A percentile compares a stretch with the other conserved stretches of the same genome.
Conservation (phyloP, 2,329 filamentous ascomycete species). For the Fusarium austroafricanum region DNA sequence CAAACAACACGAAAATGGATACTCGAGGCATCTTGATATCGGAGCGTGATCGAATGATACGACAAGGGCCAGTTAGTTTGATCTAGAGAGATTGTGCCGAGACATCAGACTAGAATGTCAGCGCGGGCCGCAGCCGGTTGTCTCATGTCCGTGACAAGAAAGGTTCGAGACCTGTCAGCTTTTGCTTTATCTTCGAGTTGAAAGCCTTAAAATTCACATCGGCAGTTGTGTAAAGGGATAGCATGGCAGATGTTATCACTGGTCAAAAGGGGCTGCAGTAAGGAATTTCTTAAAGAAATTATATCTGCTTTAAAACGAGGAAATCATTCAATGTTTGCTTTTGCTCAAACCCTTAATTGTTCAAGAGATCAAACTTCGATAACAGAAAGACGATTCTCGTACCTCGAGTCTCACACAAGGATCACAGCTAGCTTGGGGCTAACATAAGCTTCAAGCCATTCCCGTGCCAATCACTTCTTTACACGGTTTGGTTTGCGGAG, state of each 20-base stretch:
- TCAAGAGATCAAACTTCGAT: neutral
- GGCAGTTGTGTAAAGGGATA: neutral
- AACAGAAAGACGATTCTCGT: neutral
- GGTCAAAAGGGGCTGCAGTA: neutral
- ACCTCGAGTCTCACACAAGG: neutral
- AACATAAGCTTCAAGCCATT: slow-evolving; percentile 4
- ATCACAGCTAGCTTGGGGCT: neutral
- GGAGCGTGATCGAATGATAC: neutral
- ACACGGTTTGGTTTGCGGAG: neutral
- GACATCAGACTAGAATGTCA: neutral
- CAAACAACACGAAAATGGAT: slow-evolving; percentile 1
- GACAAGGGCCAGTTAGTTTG: neutral
- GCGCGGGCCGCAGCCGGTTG: neutral
- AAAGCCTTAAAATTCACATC: neutral
- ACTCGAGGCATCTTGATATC: neutral
- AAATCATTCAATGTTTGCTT: neutral
- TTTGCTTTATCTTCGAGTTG: neutral
- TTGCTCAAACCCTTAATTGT: neutral
- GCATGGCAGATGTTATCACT: neutral
- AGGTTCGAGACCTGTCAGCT: neutral
- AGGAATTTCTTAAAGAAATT: neutral
- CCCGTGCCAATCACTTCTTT: neutral
- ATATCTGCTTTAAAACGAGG: neutral
- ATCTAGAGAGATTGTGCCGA: neutral
- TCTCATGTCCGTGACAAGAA: neutral